phyloP scores from a whole-genome alignment of 2,329 filamentous ascomycete species.

The Fusarium sp. region DNA sequence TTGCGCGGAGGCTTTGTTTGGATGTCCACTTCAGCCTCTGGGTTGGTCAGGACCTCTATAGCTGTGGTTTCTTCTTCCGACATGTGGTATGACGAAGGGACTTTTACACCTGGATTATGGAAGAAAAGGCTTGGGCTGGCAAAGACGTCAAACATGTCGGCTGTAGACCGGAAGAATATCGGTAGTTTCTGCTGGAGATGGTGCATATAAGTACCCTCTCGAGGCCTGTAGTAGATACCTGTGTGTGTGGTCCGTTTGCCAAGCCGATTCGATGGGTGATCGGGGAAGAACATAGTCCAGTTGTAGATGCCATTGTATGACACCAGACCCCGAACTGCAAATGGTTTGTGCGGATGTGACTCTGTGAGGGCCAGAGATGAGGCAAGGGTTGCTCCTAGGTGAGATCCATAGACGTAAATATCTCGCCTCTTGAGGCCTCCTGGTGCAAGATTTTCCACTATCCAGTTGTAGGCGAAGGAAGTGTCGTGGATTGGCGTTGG shows the following conservation, averaged over 20 bases:
- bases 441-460: conserved; percentile 60
- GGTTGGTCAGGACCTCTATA: conserved; percentile 45
- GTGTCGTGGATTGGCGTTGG: conserved; percentile 70
- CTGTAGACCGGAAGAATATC: conserved; percentile 63
- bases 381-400: conserved; percentile 70
- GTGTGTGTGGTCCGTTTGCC: conserved; percentile 35
- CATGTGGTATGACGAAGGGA: conserved; percentile 61
- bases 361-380: conserved; percentile 70
- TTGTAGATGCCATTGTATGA: conserved; percentile 73
- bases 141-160: conserved; percentile 70
- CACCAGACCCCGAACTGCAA: conserved; percentile 66
- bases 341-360: conserved; percentile 57
- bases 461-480: conserved; percentile 67
- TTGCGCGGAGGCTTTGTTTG: conserved; percentile 54
- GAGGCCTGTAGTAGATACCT: conserved; percentile 20
- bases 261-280: conserved; percentile 61
- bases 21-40: conserved; percentile 14
- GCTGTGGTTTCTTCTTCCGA: conserved; percentile 49
- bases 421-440: conserved; percentile 52
- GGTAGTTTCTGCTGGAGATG: conserved; percentile 55
- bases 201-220: conserved; percentile 55
- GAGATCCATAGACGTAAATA: conserved; percentile 66
- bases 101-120: conserved; percentile 62
- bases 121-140: conserved; percentile 71
- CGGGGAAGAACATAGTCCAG: conserved; percentile 72